Conservation (phyloP, 1,139 yeast genomes). For the Candida albicans region DNA sequence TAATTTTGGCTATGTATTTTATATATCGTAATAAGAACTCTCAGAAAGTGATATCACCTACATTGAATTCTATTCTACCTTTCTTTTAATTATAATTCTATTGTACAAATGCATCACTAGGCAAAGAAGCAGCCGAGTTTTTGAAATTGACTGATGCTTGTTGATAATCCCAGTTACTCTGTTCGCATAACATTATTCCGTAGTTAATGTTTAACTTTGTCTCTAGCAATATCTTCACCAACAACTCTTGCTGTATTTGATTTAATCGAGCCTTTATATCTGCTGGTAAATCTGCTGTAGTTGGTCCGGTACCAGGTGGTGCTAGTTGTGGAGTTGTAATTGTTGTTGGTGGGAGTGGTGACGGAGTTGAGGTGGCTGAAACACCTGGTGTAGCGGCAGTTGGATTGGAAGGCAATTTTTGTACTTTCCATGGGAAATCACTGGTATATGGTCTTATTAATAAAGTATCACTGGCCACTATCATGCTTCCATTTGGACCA, state of each 20-base stretch:
- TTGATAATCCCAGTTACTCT: constrained; percentile 81
- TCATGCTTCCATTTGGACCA: constrained; percentile 64
- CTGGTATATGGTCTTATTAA: constrained; percentile 65
- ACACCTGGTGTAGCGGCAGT: constrained; percentile 19
- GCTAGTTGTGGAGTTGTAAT: constrained; percentile 14
- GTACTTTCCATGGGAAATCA: constrained; percentile 54
- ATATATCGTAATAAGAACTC: no score
- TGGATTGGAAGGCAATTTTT: constrained; percentile 3
- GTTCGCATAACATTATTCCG: constrained; percentile 83
- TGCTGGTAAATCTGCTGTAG: constrained; percentile 46
- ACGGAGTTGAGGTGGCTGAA: constrained; percentile 44
- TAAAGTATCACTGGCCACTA: constrained; percentile 83
- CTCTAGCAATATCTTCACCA: constrained; percentile 64
- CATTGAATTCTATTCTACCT: no score
- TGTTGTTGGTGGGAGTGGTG: constrained; percentile 1
- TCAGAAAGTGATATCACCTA: no score
- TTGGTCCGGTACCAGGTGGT: constrained; percentile 30
- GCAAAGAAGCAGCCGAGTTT: constrained; percentile 51
- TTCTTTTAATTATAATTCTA: background rate
- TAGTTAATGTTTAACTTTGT: constrained; percentile 78
- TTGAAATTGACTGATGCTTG: constrained; percentile 71
- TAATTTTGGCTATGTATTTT: no score
- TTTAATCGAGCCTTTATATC: constrained; percentile 54
- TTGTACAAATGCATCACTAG: constrained; percentile 39
- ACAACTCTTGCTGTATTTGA: constrained; percentile 59